These are phyloP conservation scores for Proliferodiscus dingleyae DNA, from an alignment of 2,329 filamentous ascomycete genomes.

Conservation along the genomic window DNA sequence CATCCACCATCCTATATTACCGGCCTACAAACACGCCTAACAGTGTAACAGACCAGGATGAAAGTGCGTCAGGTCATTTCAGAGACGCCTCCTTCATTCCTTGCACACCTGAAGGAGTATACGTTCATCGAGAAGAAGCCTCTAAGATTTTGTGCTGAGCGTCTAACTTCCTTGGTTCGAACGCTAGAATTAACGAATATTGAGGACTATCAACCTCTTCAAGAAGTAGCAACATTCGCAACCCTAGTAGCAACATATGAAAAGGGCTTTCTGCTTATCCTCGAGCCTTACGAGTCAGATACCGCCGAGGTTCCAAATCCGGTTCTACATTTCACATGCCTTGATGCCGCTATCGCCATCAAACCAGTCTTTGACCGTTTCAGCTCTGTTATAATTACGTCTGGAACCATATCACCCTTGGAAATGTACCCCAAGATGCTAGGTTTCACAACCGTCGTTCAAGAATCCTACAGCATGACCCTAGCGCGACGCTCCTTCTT, in stretches of 20 bases:
- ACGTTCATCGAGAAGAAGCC: slow-evolving; percentile 98
- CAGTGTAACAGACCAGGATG: slow-evolving; percentile 72
- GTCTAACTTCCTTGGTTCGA: slow-evolving; percentile 86
- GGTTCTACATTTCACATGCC: slow-evolving; percentile 92
- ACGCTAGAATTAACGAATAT: slow-evolving; percentile 96
- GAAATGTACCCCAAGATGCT: slow-evolving; percentile 99
- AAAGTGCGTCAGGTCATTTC: slow-evolving; percentile 97
- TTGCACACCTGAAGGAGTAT: slow-evolving; percentile 87
- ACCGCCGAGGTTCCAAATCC: slow-evolving; percentile 94
- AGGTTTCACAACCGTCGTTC: slow-evolving; percentile 83
- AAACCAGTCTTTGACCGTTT: slow-evolving; percentile 97
- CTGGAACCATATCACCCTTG: slow-evolving; percentile 90
- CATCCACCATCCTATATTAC: neutral
- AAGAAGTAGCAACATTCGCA: slow-evolving; percentile 96
- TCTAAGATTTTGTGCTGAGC: slow-evolving; percentile 87
- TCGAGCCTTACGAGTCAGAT: slow-evolving; percentile 96
- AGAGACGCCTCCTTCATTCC: slow-evolving; percentile 90
- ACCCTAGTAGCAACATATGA: slow-evolving; percentile 96
- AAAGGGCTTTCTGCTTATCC: slow-evolving; percentile 88
- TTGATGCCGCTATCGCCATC: slow-evolving; percentile 96
- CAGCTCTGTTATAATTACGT: slow-evolving; percentile 96
- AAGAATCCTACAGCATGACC: slow-evolving; percentile 97
- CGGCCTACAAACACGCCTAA: slow-evolving; percentile 6
- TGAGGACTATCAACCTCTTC: slow-evolving; percentile 93
- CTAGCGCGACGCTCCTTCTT: slow-evolving; percentile 90